Percentiles rank a stretch among this genome's conserved stretches.
Evolutionary conservation across 176 grass and related monocot species (phyloP).

Genomic region (Tillandsia fasciculata): DNA sequence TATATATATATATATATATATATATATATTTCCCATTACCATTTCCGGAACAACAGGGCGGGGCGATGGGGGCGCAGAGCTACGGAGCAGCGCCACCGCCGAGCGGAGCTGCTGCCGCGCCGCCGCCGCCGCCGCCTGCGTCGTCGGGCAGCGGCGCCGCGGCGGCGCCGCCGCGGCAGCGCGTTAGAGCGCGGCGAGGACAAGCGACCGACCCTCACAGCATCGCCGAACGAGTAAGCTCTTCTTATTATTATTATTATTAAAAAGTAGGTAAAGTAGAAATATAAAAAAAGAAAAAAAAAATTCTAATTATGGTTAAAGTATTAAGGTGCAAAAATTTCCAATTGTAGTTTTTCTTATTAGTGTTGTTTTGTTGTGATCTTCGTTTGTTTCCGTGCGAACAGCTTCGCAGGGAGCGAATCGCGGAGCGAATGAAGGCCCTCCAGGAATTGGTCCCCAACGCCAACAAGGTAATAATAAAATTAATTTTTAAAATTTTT

Average conservation of each 20-base stretch:
- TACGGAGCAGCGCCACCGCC: constrained; percentile 34
- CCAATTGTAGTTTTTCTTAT: constrained; percentile 6
- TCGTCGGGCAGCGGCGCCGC: constrained; percentile 26
- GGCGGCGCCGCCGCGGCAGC: constrained; percentile 52
- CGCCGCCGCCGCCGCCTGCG: constrained; percentile 9
- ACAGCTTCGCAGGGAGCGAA: constrained; percentile 92
- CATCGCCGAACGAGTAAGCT: constrained; percentile 84
- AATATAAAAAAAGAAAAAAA: not conserved
- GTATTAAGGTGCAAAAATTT: not conserved
- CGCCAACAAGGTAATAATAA: constrained; percentile 77
- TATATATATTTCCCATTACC: no score
- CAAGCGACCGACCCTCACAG: constrained; percentile 87
- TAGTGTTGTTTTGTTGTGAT: not conserved
- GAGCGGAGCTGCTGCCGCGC: constrained; percentile 12
- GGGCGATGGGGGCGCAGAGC: constrained; percentile 42
- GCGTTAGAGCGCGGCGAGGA: constrained; percentile 52
- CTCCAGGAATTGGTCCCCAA: constrained; percentile 96
- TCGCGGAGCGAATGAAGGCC: constrained; percentile 90
- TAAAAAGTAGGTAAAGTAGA: not conserved
- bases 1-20: no score
- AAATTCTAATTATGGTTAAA: no score
- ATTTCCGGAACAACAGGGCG: constrained; percentile 1
- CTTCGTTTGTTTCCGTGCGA: constrained; percentile 2
- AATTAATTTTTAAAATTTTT: not conserved
- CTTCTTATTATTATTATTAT: not conserved